Conservation (phyloP, 2,329 filamentous ascomycete species). For the Chaetomiaceae sp. region DNA sequence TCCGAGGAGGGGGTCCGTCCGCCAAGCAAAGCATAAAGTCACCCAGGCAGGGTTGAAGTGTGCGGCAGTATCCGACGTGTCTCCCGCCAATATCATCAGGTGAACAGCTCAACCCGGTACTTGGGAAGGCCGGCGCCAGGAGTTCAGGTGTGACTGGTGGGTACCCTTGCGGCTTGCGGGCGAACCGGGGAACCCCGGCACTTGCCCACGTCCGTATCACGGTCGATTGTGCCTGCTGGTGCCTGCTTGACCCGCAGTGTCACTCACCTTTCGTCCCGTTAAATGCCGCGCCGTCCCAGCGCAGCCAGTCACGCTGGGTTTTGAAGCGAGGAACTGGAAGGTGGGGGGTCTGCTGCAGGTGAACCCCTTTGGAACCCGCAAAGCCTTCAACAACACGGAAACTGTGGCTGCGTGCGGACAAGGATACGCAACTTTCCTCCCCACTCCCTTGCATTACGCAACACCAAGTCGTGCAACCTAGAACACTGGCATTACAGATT, state of each 20-base stretch:
- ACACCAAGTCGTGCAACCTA: neutral
- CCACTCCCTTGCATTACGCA: neutral
- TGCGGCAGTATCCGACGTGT: constrained; percentile 7
- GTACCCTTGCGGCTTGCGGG: neutral
- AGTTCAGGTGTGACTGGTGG: neutral
- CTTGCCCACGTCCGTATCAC: neutral
- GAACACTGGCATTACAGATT: neutral
- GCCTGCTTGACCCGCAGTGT: neutral
- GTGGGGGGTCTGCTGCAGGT: neutral
- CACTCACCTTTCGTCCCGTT: neutral
- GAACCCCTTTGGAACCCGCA: neutral
- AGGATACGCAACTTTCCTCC: neutral
- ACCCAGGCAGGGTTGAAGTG: neutral
- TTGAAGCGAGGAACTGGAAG: neutral
- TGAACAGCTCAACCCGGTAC: neutral
- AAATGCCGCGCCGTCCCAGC: constrained; percentile 4
- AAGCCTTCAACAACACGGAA: neutral
- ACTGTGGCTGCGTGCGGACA: neutral
- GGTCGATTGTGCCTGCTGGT: no score
- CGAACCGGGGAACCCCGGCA: neutral
- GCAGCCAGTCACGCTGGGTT: neutral
- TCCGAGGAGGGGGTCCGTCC: neutral
- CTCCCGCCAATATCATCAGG: neutral
- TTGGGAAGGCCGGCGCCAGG: neutral
- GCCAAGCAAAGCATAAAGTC: neutral